Conservation (phyloP, 768 basidiomycete genomes). For the Agaricus blazei region DNA sequence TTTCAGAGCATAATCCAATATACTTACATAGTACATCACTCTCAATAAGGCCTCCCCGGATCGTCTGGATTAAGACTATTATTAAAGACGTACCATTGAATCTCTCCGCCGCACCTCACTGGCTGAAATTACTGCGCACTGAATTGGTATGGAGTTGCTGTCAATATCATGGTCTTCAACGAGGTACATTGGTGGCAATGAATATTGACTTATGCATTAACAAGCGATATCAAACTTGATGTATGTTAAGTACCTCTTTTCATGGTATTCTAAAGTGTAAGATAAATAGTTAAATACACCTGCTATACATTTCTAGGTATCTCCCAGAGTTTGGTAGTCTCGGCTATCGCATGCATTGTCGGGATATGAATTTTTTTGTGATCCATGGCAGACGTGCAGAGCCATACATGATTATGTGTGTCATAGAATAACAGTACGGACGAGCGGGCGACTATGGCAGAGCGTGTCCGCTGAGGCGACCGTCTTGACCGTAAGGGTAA, state of each 20-base stretch:
- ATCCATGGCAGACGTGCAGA: neutral
- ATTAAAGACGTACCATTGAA: too few species aligned
- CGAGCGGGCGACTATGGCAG: constrained; percentile 21
- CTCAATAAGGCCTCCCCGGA: too few species aligned
- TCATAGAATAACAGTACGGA: neutral
- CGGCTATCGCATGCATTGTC: constrained; percentile 1
- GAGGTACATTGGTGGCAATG: too few species aligned
- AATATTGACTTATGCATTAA: too few species aligned
- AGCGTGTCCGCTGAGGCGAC: constrained; percentile 41
- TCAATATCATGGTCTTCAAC: neutral
- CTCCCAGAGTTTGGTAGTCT: constrained; percentile 6
- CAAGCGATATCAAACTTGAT: constrained; percentile 5
- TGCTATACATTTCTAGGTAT: constrained; percentile 17
- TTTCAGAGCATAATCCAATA: neutral
- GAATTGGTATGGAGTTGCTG: too few species aligned
- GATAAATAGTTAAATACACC: constrained; percentile 2
- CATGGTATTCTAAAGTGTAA: neutral
- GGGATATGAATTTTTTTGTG: constrained; percentile 8
- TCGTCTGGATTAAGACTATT: too few species aligned
- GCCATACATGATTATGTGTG: neutral
- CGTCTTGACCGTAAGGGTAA: constrained; percentile 38
- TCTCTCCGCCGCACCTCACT: too few species aligned
- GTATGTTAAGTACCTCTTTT: neutral
- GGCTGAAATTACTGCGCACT: too few species aligned
- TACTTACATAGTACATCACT: neutral